Conservation (phyloP, 1,284 basidiomycete species). For the Ganoderma boninense region DNA sequence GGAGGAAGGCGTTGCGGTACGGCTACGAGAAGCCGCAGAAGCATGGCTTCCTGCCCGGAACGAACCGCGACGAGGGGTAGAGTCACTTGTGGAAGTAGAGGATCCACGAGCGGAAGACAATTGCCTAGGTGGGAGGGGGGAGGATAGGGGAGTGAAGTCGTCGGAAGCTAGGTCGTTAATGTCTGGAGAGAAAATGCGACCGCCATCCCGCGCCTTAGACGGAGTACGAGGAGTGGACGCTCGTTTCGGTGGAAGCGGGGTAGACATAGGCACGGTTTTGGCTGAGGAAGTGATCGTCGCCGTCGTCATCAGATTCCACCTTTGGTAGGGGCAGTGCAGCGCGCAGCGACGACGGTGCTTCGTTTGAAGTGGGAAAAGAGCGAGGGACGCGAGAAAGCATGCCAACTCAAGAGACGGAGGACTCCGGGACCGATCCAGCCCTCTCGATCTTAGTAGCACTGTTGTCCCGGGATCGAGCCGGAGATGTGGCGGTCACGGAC, state of each 20-base stretch:
- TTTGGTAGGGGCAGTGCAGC: not conserved
- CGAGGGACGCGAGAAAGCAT: not conserved
- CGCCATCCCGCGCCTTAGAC: not conserved
- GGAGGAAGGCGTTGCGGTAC: not conserved
- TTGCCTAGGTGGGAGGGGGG: not conserved
- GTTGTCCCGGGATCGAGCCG: too few relatives aligned
- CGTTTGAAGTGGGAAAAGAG: not conserved
- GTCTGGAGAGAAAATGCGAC: not conserved
- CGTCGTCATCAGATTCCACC: not conserved
- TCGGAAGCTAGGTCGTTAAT: not conserved
- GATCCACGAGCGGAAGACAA: not conserved
- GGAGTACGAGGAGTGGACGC: not conserved
- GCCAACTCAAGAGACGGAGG: not conserved
- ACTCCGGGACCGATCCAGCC: too few relatives aligned
- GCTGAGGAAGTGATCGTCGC: not conserved
- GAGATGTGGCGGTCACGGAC: not conserved
- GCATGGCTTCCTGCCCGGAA: not conserved
- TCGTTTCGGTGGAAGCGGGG: not conserved
- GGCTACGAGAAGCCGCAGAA: not conserved
- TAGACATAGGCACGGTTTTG: not conserved
- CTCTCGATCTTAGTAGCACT: too few relatives aligned
- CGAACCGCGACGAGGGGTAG: not conserved
- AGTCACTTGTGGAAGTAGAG: not conserved
- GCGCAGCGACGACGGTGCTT: not conserved
- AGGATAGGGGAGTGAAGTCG: not conserved